phyloP scores from a whole-genome alignment of 768 basidiomycete genomes.

The Termitomyces sp. region DNA sequence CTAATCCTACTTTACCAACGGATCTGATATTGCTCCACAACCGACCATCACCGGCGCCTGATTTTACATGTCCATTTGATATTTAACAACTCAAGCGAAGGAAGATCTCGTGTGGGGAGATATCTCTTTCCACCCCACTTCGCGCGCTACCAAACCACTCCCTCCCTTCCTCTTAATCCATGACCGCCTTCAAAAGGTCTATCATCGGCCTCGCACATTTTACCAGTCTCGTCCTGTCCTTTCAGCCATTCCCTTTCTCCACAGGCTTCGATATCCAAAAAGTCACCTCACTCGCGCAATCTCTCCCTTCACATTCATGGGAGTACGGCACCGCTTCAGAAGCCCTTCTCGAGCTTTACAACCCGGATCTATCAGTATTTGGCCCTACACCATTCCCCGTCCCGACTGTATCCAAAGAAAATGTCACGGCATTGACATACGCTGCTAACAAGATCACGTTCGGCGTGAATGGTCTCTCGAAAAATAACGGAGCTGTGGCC shows the following conservation, averaged over 20 bases:
- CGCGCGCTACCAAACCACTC: not conserved
- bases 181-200: not conserved
- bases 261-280: slow-evolving; percentile 35
- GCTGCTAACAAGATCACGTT: slow-evolving; percentile 34
- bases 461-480: slow-evolving; percentile 29
- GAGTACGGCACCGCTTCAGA: slow-evolving; percentile 41
- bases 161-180: not conserved
- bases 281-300: slow-evolving; percentile 27
- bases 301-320: slow-evolving; percentile 44
- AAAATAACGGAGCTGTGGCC: slow-evolving; percentile 38
- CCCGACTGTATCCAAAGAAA: slow-evolving; percentile 16
- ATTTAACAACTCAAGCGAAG: not conserved
- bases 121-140: not conserved
- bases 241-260: slow-evolving; percentile 23
- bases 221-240: not conserved
- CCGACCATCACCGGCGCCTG: not conserved
- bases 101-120: not conserved
- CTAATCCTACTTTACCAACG: too few relatives aligned
- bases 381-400: slow-evolving; percentile 32
- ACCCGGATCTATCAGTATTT: slow-evolving; percentile 37
- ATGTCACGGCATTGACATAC: slow-evolving; percentile 31
- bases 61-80: not conserved
- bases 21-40: too few relatives aligned
- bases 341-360: slow-evolving; percentile 40
- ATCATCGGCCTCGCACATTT: not conserved